phyloP scores from a whole-genome alignment of 2,329 filamentous ascomycete genomes.

The Periconia sp. region DNA sequence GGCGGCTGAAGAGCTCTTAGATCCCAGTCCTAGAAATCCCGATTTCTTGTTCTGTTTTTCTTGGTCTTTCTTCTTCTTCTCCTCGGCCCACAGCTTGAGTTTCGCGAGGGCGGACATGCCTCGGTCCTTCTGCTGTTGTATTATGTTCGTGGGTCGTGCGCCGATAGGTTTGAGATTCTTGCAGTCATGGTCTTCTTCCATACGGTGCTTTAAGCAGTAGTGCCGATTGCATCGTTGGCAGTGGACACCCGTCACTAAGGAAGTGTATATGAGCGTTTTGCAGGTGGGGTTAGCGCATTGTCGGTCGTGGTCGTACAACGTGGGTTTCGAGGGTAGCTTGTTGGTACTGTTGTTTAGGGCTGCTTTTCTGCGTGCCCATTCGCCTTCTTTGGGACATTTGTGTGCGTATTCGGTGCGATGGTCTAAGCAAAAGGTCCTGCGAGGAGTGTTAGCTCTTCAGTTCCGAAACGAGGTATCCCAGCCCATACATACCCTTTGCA shows the following conservation, averaged over 20 bases:
- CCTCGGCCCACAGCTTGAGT: slow-evolving; percentile 77
- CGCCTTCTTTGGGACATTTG: slow-evolving; percentile 63
- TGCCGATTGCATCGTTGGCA: slow-evolving; percentile 70
- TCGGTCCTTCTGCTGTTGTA: slow-evolving; percentile 59
- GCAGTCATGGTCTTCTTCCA: slow-evolving; percentile 83
- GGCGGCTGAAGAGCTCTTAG: slow-evolving; percentile 42
- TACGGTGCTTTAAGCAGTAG: slow-evolving; percentile 77
- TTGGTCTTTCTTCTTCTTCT: slow-evolving; percentile 73
- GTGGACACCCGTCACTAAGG: slow-evolving; percentile 68
- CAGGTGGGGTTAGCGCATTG: slow-evolving; percentile 68
- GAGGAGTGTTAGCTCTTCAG: slow-evolving; percentile 13
- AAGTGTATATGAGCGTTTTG: slow-evolving; percentile 71
- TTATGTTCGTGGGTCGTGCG: slow-evolving; percentile 47
- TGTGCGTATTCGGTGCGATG: slow-evolving; percentile 87
- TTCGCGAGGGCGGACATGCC: slow-evolving; percentile 74
- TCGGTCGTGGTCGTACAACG: slow-evolving; percentile 63
- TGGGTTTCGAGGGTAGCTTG: slow-evolving; percentile 51
- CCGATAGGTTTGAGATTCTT: slow-evolving; percentile 67
- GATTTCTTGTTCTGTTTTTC: slow-evolving; percentile 42
- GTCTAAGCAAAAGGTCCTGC: slow-evolving; percentile 85
- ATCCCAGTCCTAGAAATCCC: slow-evolving; percentile 25
- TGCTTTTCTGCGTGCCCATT: slow-evolving; percentile 58
- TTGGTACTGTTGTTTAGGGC: slow-evolving; percentile 33
- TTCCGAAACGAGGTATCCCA: neutral
- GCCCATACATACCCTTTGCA: slow-evolving; percentile 60